Base-by-base conservation (phyloP, 1,139 yeast species). In the Suzukiozyma palmioleophila region DNA sequence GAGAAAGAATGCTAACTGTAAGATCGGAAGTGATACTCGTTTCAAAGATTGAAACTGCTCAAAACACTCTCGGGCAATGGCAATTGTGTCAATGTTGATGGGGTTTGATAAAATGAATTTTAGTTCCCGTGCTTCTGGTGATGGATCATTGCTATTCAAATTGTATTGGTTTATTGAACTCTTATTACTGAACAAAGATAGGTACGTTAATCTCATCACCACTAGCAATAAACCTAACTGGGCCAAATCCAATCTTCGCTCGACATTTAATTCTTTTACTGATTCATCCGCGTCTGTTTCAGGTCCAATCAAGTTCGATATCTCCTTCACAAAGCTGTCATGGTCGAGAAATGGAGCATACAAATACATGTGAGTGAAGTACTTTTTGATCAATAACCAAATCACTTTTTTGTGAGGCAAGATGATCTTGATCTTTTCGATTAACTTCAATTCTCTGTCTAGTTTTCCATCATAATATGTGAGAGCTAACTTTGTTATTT, bases 1-100 rank as follows among this genome's bases (percentile, higher is more conserved):
- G 57, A 75, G 61, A 44, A 66, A 56, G 8, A 76, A 43, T 2
- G 70, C 65, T 32, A 59, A 54, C 39, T 62, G 69, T 24, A 64
- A 53, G 1, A 61, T 55, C 0, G 57, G 53, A 32, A 64, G 43
- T 34, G 51, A 54, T 27, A 57, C 51, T 40, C 57, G 52, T 24
- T 57, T 52, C 12, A 51, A 43, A 15, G 56, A 44, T 35, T 59
- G 60, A 37, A 64, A 59, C 37, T 56, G 57, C 24, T 52, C 52
- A 2, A 62, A 48, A 39, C 71, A 64, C 2, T 51, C 50, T 26
- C 57, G 56, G 2, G 69, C 66, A 8, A 62, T 48, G 11, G 55
- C 57, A 8, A 64, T 49, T 12, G 54, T 51, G 16, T 56, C 55
- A 26, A 62, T 48, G 35, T 54, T 54, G 14, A 65, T 51, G 6